These are phyloP conservation scores for Phytopythium ostracodes DNA, from an alignment of 352 stramenopile species.

Conservation along the genomic window DNA sequence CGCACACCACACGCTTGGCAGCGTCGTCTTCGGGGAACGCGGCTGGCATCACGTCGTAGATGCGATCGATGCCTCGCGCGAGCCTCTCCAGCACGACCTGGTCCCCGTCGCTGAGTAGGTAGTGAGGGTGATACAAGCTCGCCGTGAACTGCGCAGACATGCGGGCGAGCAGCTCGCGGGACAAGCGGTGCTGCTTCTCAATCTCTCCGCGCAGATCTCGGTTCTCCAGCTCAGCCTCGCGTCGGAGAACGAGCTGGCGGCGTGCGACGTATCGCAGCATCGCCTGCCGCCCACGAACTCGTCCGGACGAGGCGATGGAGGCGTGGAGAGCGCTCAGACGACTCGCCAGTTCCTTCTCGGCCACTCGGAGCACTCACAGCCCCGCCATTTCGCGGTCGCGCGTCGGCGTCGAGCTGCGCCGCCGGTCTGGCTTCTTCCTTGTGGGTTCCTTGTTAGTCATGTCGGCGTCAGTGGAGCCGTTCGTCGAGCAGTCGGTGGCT, in stretches of 20 bases:
- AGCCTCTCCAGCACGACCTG: constrained; percentile 17
- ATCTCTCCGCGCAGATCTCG: constrained; percentile 12
- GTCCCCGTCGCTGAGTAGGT: constrained; percentile 15
- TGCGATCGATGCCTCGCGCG: constrained; percentile 14
- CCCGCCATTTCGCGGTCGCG: constrained; percentile 1
- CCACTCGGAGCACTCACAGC: constrained; percentile 1
- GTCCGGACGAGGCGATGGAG: not conserved
- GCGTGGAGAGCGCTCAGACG: not conserved
- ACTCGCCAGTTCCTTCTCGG: not conserved
- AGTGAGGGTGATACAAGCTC: constrained; percentile 3
- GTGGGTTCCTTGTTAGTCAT: not conserved
- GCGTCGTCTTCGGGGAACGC: constrained; percentile 17
- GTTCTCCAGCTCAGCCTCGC: constrained; percentile 18
- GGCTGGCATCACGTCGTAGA: constrained; percentile 10
- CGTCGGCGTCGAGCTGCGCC: constrained; percentile 4
- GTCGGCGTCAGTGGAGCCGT: not conserved
- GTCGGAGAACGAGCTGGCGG: constrained; percentile 11
- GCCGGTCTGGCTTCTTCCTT: not conserved
- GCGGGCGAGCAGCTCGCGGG: constrained; percentile 1
- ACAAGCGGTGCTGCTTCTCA: constrained; percentile 9
- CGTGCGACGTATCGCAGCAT: constrained; percentile 15
- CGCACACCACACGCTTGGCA: constrained; percentile 9
- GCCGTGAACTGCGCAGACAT: constrained; percentile 3
- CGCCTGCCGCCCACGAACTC: constrained; percentile 1
- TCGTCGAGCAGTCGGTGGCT: not conserved